Base-by-base conservation (phyloP, 1,139 yeast genomes). In the Geotrichum cucujoidarum region DNA sequence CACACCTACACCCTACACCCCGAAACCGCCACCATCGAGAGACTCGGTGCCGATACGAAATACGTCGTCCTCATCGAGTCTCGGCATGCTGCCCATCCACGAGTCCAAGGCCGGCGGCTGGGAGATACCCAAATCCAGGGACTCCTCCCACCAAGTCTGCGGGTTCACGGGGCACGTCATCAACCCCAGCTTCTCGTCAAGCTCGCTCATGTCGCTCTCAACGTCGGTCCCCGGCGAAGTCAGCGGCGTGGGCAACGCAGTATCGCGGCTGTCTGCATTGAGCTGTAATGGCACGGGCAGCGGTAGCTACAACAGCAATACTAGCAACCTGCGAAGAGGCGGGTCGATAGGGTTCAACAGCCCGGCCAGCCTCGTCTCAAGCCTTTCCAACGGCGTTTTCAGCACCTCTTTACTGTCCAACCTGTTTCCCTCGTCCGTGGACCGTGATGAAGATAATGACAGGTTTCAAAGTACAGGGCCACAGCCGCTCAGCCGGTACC, bases 101-200 rank as follows among this genome's bases (percentile, higher is more conserved):
- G n/a, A n/a, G n/a, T 24, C 27, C 8, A 35, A 27, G 13, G 57
- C 47, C 5, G 53, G 52, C 0, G 62, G 63, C n/a, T 61, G 64
- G 64, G 62, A 61, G 29, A 52, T 60, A 11, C 58, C 60, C 13
- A 52, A 51, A 31, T 37, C 33, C 17, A 40, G 48, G 1, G 42
- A 41, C 6, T 51, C 24, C 3, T 10, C 10, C 13, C 55, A 3
- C 50, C 44, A n/a, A 54, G 33, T 55, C 46, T 49, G 57, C 47
- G 40, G 60, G 2, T 54, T 59, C 48, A 60, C 64, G 2, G n/a
- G n/a, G n/a, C 62, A 59, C 40, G 63, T 59, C 13, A 50, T 60
- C 16, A 54, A 60, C 11, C 62, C 64, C 4, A 42, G 54, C 7
- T 59, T 60, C 43, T 60, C 63, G 11, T 48, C 56, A 1, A 43